Evolutionary conservation across 164 flowering plant genomes (phyloP).

Genomic region (Annona cherimola): DNA sequence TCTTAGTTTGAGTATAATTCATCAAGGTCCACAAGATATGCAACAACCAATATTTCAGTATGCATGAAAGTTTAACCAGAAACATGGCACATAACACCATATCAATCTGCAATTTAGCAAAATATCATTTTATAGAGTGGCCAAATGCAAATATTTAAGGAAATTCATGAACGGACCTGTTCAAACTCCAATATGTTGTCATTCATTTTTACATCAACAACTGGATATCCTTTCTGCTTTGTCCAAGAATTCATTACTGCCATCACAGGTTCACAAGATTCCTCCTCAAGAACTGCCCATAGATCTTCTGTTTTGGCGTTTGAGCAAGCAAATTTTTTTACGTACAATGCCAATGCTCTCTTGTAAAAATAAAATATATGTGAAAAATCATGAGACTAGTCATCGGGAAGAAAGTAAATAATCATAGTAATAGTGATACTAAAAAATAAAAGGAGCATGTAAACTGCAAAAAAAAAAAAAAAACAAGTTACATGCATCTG

Average conservation of each 20-base stretch:
- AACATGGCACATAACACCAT: background rate
- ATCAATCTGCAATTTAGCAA: too few relatives aligned
- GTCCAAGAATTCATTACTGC: constrained; percentile 91
- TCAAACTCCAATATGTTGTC: constrained; percentile 70
- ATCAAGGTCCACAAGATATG: background rate
- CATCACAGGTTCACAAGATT: constrained; percentile 87
- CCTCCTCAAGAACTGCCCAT: constrained; percentile 88
- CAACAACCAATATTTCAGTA: background rate
- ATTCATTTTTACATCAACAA: constrained; percentile 58
- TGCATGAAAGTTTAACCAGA: background rate
- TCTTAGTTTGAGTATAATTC: background rate
- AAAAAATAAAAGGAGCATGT: too few relatives aligned
- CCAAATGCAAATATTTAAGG: background rate
- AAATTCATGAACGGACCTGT: constrained; percentile 47
- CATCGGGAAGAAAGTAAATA: too few relatives aligned
- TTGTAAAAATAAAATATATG: constrained; percentile 18
- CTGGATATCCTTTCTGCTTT: constrained; percentile 93
- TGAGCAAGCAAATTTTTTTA: constrained; percentile 66
- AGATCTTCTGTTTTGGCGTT: constrained; percentile 95
- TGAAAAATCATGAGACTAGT: background rate
- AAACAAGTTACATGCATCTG: too few relatives aligned
- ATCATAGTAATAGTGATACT: too few relatives aligned
- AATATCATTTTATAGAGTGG: background rate
- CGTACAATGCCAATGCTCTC: constrained; percentile 80
- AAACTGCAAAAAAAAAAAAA: too few relatives aligned